These are phyloP conservation scores for Ogataea pilisensis DNA, from an alignment of 805 yeast species.

Conservation along the genomic window DNA sequence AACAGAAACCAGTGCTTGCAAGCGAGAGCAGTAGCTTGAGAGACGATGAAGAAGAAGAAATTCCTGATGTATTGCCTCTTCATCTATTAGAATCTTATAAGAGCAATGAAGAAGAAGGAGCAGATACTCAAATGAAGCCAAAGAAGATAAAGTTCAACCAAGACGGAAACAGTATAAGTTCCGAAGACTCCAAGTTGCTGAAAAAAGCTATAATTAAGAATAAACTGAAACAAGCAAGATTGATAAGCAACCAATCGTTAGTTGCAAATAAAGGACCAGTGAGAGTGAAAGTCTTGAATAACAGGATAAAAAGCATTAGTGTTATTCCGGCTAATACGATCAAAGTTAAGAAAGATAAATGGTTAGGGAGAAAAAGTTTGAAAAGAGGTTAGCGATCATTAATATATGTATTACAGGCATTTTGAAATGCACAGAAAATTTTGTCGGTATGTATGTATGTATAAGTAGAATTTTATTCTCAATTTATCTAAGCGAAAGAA, in stretches of 20 bases:
- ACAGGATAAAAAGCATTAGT: conserved; percentile 11
- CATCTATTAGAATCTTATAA: conserved; percentile 34
- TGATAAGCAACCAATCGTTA: conserved; percentile 24
- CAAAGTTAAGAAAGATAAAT: conserved; percentile 21
- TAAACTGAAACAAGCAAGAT: conserved; percentile 30
- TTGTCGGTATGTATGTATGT: too few relatives aligned
- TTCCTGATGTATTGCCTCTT: conserved; percentile 36
- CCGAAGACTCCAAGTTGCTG: conserved; percentile 14
- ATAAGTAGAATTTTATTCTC: too few relatives aligned
- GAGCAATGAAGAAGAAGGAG: conserved; percentile 8
- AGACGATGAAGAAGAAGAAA: conserved; percentile 17
- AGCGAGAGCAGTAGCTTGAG: conserved; percentile 1
- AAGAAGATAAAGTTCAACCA: conserved; percentile 35
- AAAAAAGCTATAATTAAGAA: conserved; percentile 15
- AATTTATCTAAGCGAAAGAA: too few relatives aligned
- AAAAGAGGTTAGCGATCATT: conserved; percentile 10
- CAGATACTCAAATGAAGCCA: conserved; percentile 13
- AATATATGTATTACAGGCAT: too few relatives aligned
- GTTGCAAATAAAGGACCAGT: conserved; percentile 37
- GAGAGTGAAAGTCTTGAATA: conserved; percentile 32
- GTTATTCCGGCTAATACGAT: conserved; percentile 24
- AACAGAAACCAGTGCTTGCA: conserved; percentile 11
- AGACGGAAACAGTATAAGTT: conserved; percentile 18
- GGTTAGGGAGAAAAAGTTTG: conserved; percentile 25
- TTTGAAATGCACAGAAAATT: background rate